phyloP scores from a whole-genome alignment of 75 land plant genomes.

The Sequoia sempervirens region DNA sequence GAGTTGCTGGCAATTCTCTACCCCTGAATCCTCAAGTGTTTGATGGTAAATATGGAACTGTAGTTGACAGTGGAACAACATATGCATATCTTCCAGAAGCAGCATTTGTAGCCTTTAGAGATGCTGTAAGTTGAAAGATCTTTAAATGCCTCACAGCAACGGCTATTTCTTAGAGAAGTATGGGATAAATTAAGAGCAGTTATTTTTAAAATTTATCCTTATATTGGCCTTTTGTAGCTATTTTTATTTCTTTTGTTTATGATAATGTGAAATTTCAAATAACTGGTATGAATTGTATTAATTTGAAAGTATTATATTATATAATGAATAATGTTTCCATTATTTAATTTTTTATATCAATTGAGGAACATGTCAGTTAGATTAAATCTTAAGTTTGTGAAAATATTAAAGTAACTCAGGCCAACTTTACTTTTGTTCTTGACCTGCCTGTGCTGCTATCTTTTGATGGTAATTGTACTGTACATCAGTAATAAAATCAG shows the following conservation, averaged over 20 bases:
- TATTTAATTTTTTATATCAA: not conserved
- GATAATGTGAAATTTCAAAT: not conserved
- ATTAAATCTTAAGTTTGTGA: not conserved
- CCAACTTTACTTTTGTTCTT: not conserved
- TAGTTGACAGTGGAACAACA: constrained; percentile 97
- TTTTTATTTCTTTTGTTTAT: not conserved
- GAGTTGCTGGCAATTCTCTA: constrained; percentile 72
- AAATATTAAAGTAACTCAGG: not conserved
- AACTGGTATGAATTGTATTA: not conserved
- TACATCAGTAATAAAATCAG: not conserved
- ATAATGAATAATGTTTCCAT: not conserved
- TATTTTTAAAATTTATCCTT: not conserved
- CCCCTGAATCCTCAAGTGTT: constrained; percentile 49
- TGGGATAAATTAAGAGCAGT: not conserved
- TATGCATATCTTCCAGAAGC: constrained; percentile 88
- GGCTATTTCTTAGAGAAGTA: constrained; percentile 3
- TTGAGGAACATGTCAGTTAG: not conserved
- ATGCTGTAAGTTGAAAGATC: constrained; percentile 56
- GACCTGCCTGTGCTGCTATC: not conserved
- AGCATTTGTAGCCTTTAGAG: constrained; percentile 73
- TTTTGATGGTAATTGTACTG: not conserved
- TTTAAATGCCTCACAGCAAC: not conserved
- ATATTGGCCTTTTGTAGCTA: not conserved
- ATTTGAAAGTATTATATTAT: not conserved
- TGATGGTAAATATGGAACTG: constrained; percentile 82